Evolutionary conservation across 2,329 filamentous ascomycete species (phyloP), one percentile per base, ranked within the genome.

Genomic region (Venturiaceae sp.): DNA sequence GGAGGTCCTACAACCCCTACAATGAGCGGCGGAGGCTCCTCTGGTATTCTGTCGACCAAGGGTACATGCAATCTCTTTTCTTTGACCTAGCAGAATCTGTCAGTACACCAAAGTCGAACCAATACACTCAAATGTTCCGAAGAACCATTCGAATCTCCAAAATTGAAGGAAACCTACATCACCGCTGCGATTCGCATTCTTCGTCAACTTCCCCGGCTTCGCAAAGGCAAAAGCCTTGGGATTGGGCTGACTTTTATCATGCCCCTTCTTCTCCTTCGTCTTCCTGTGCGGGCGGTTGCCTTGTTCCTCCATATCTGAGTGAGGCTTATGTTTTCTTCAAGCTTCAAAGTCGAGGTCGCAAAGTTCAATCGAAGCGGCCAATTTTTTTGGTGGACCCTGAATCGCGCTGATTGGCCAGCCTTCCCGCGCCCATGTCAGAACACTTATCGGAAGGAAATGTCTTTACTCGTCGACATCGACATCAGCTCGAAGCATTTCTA

Each of bases 41-140:
- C 92, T 64, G 94, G 92, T 30, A 97, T 80, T 65, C 95, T 86
- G 78, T 99, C 94, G 75, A 97, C 88, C 71, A 96, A 87, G 47
- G 94, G 94, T 19, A 99, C 94, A 80, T 99, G 95, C 39, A 97
- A 81, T 60, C 92, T 84, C 75, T 95, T 96, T 75, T 99, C 95
- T 80, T 50, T 50, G 5, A 50, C 44, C 44, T 50, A 50, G n/a
- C n/a, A 90, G 94, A 73, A 96, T 85, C 87, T 92, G 68, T 13
- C 14, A 44, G 6, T 50, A n/a, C 30, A 2, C 37, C 57, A 14
- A 53, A 23, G 21, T 52, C 28, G 6, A 26, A 6, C n/a, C 19
- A n/a, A n/a, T n/a, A n/a, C n/a, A n/a, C n/a, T n/a, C n/a, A 19
- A 16, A 21, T 16, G 8, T 5, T 33, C 19, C 5, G 3, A 5